Percentiles rank a stretch among this genome's conserved stretches.
Evolutionary conservation across 2,329 filamentous ascomycete genomes (phyloP).

Genomic region (Colletotrichum eremochloae): DNA sequence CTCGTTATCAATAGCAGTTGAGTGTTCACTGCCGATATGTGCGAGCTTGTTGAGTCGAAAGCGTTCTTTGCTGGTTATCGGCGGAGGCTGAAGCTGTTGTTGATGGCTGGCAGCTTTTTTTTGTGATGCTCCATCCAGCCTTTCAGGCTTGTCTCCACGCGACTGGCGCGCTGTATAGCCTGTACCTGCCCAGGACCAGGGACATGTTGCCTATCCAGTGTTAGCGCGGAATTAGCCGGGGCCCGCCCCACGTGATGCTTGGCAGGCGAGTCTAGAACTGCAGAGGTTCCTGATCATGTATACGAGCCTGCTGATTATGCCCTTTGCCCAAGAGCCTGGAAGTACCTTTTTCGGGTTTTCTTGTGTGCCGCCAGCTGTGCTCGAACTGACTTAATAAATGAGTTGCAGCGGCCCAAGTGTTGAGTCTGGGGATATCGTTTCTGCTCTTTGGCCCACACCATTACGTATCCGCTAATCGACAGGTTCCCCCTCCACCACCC

Average conservation of each 20-base stretch:
- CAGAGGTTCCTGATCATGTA: constrained; percentile 15
- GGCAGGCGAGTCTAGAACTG: constrained; percentile 27
- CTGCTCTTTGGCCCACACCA: constrained; percentile 33
- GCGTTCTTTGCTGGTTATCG: constrained; percentile 10
- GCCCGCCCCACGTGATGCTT: constrained; percentile 40
- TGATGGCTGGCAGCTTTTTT: constrained; percentile 35
- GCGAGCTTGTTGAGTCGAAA: not conserved
- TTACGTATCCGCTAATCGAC: constrained; percentile 42
- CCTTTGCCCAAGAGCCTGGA: constrained; percentile 24
- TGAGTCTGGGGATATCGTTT: constrained; percentile 26
- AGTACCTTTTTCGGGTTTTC: constrained; percentile 17
- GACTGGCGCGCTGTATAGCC: constrained; percentile 35
- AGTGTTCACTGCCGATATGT: constrained; percentile 8
- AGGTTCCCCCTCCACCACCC: constrained; percentile 35
- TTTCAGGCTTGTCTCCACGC: constrained; percentile 38
- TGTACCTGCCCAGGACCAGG: constrained; percentile 25
- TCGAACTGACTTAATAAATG: constrained; percentile 2
- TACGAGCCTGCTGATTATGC: constrained; percentile 22
- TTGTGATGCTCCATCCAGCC: constrained; percentile 42
- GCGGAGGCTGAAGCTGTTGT: constrained; percentile 27
- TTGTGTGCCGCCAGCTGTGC: constrained; percentile 22
- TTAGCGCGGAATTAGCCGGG: constrained; percentile 34
- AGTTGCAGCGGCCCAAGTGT: constrained; percentile 6
- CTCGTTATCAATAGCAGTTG: constrained; percentile 6
- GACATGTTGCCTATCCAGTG: constrained; percentile 28